A percentile compares a stretch with the other conserved stretches of the same genome.
These are phyloP conservation scores for Holtermannia corniformis DNA, from an alignment of 768 basidiomycete species.

Conservation along the genomic window DNA sequence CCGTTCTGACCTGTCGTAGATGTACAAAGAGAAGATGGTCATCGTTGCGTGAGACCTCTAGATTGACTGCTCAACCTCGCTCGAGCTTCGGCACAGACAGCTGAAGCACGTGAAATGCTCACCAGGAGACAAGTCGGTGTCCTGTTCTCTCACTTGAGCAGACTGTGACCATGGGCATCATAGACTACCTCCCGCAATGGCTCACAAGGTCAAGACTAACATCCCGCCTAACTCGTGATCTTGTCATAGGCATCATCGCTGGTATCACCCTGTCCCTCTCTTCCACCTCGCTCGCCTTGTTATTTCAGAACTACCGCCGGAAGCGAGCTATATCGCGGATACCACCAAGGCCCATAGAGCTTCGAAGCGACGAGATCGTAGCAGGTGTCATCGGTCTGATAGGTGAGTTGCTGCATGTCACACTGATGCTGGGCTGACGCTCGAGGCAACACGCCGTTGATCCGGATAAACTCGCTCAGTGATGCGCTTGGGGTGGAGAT, in stretches of 20 bases:
- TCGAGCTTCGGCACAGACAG: not conserved
- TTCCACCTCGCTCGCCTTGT: conserved; percentile 54
- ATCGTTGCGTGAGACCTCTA: conserved; percentile 42
- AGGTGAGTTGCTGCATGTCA: conserved; percentile 55
- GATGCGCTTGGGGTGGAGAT: conserved; percentile 87
- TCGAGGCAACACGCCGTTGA: conserved; percentile 83
- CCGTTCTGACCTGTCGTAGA: conserved; percentile 80
- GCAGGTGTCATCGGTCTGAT: conserved; percentile 71
- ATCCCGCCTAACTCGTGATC: conserved; percentile 23
- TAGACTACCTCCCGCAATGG: conserved; percentile 1
- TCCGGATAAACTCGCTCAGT: conserved; percentile 84
- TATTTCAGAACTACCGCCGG: conserved; percentile 49
- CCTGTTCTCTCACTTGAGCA: not conserved
- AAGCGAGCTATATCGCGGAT: conserved; percentile 20
- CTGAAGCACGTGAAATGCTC: not conserved
- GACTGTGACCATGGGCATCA: not conserved
- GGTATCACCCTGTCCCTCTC: conserved; percentile 71
- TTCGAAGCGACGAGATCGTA: conserved; percentile 62
- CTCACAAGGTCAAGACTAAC: conserved; percentile 20
- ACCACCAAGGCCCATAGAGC: conserved; percentile 37
- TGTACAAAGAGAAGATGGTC: conserved; percentile 88
- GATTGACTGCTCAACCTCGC: too few species aligned
- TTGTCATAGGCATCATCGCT: conserved; percentile 51
- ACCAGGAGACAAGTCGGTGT: not conserved
- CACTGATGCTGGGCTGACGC: conserved; percentile 2